A percentile compares a stretch with the other conserved stretches of the same genome.
These are phyloP conservation scores for Neotropicomus parvogracilis DNA, from an alignment of 1,284 basidiomycete species.

Conservation along the genomic window DNA sequence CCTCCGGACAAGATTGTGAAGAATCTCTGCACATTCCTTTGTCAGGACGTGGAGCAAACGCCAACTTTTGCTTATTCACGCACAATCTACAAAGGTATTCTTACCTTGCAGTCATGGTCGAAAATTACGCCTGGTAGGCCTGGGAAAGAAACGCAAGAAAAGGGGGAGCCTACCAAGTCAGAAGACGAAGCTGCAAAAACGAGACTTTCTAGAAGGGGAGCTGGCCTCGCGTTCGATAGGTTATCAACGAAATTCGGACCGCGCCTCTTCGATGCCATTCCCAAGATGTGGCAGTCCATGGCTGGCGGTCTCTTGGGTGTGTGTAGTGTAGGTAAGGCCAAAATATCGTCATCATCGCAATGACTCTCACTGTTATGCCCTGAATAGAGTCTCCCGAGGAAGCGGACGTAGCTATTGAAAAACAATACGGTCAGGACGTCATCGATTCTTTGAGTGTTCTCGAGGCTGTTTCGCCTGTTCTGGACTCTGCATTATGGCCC, in stretches of 20 bases:
- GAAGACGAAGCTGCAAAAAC: conserved; percentile 55
- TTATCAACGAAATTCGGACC: conserved; percentile 79
- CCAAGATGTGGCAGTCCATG: conserved; percentile 94
- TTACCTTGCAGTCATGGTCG: conserved; percentile 60
- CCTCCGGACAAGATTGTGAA: conserved; percentile 92
- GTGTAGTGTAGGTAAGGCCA: conserved; percentile 58
- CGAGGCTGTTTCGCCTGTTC: conserved; percentile 74
- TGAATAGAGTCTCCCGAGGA: conserved; percentile 49
- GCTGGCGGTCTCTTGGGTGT: conserved; percentile 70
- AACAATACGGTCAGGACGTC: conserved; percentile 82
- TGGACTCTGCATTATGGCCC: conserved; percentile 69
- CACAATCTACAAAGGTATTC: conserved; percentile 66
- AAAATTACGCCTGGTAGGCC: conserved; percentile 33
- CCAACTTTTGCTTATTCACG: conserved; percentile 80
- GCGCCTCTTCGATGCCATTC: conserved; percentile 71
- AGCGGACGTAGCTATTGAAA: conserved; percentile 62
- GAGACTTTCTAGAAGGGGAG: conserved; percentile 74
- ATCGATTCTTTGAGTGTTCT: conserved; percentile 92
- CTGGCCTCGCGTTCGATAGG: conserved; percentile 77
- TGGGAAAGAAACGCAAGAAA: conserved; percentile 49
- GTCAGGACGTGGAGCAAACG: conserved; percentile 86
- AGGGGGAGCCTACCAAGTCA: conserved; percentile 38
- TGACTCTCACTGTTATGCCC: conserved; percentile 9
- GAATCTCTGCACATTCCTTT: conserved; percentile 96
- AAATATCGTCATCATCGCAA: background rate